Evolutionary conservation across 305 asterid species (phyloP), one percentile per base, ranked within the genome.

Genomic region (Galium porrigens): DNA sequence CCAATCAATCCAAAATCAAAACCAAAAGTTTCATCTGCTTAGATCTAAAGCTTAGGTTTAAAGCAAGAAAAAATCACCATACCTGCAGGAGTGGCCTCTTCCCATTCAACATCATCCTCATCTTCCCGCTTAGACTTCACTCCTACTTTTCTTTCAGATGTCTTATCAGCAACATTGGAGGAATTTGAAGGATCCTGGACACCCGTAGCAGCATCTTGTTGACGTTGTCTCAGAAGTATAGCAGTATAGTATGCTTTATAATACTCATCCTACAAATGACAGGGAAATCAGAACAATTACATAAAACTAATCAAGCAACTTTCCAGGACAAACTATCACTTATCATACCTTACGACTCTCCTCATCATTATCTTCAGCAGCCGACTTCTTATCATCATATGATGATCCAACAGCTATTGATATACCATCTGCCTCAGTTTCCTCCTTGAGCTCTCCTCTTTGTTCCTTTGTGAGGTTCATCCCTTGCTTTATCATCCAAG

Each of bases 401-500:
- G 80, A 71, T 65, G 61, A 67, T 69, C 73, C 85, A 10, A 48
- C 60, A 29, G 80, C 61, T 36, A 66, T 71, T 65, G 72, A 73
- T 63, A 77, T 49, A 72, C 73, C 85, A 69, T 64, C 79, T 79
- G 69, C 62, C 68, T 74, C 76, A 68, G 69, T 66, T 77, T 81
- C 82, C 58, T 72, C 81, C 81, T 82, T 80, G 58, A 79, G 68
- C 75, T 82, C 87, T 63, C 99, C 99, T 6, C 86, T 94, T 72
- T 89, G 99, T 86, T 89, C 99, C 68, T 73, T 82, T n/a, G 95
- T 82, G 69, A 87, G 94, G 67, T 77, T 84, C 99, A 92, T 92
- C 65, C 96, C 96, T 74, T 83, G 77, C 80, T 64, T 87, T 67
- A 92, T 84, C 99, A 92, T 89, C 99, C 96, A 92, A 30, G 96